Percentiles rank a stretch among this genome's conserved stretches.
Conservation (phyloP, 306 rosid species). For the Hippophae gyantsensis region DNA sequence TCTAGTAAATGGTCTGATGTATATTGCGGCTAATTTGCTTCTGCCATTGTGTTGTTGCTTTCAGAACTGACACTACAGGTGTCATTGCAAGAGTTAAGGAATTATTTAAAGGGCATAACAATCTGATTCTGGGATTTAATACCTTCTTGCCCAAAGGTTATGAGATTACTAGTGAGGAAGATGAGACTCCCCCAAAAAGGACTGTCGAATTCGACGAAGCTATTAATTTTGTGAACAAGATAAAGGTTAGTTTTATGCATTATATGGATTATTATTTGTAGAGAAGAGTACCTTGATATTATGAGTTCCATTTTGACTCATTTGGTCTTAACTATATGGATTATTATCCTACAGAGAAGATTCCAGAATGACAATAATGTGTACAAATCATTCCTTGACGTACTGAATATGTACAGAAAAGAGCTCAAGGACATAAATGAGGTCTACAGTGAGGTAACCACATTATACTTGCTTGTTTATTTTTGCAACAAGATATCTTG, state of each 20-base stretch:
- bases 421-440: conserved; percentile 89
- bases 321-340: conserved; percentile 9
- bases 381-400: conserved; percentile 89
- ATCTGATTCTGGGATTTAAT: conserved; percentile 91
- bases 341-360: conserved; percentile 53
- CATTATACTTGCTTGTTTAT: neutral
- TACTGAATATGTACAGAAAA: conserved; percentile 93
- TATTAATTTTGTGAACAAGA: conserved; percentile 91
- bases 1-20: conserved; percentile 8
- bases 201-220: conserved; percentile 95
- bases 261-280: neutral
- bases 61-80: conserved; percentile 85
- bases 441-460: conserved; percentile 76
- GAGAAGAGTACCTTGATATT: neutral
- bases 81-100: conserved; percentile 95
- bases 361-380: conserved; percentile 79
- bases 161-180: conserved; percentile 87
- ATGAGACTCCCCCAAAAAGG: conserved; percentile 71
- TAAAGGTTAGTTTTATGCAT: conserved; percentile 52
- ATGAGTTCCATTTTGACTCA: conserved; percentile 9
- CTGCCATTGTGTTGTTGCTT: conserved; percentile 20
- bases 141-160: conserved; percentile 94
- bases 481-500: neutral
- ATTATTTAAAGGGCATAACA: conserved; percentile 80
- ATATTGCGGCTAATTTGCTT: conserved; percentile 11